Base-by-base conservation (phyloP, 208 protist genomes). In the Tritrichomonas musculus region DNA sequence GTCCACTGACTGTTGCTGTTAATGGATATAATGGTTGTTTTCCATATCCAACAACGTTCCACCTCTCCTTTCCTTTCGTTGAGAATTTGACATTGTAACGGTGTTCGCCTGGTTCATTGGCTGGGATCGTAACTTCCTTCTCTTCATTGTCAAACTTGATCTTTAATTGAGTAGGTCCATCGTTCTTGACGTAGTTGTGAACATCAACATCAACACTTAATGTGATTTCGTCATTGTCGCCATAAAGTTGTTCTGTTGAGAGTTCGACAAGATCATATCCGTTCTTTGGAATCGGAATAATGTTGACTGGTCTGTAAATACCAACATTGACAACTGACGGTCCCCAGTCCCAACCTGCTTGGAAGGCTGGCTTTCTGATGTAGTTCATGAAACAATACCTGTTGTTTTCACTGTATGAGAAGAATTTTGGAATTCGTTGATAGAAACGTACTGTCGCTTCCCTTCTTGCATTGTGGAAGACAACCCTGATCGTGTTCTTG, bases 261-360 rank as follows among this genome's bases (percentile, higher is more conserved):
- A n/a, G n/a, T n/a, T n/a, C n/a, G n/a, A n/a, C n/a, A n/a, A n/a
- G n/a, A n/a, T n/a, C n/a, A n/a, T n/a, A n/a, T n/a, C n/a, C n/a
- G n/a, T n/a, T n/a, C n/a, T n/a, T n/a, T n/a, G 33, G 14, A 75
- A 75, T 82, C 1, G 33, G 22, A 20, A 47, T 36, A 3, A 82
- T 17, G 25, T 49, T 82, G 33, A 88, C 36, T 13, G 73, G 44
- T 44, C 50, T 47, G 13, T 55, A 72, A 65, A 94, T 94, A 20
- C 93, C 93, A 49, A 39, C 20, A 27, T 49, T 36, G 33, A 65
- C 72, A 41, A 94, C 50, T 5, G 53, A 82, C 64, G 93, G 93
- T 53, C 93, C 93, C 93, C 93, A 94, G 72, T 94, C 93, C 93
- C 93, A 94, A 60, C 93, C 93, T 47, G 92, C 92, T 75, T 94